Base-by-base conservation (phyloP, 2,329 filamentous ascomycete species). In the Fonsecaea erecta region DNA sequence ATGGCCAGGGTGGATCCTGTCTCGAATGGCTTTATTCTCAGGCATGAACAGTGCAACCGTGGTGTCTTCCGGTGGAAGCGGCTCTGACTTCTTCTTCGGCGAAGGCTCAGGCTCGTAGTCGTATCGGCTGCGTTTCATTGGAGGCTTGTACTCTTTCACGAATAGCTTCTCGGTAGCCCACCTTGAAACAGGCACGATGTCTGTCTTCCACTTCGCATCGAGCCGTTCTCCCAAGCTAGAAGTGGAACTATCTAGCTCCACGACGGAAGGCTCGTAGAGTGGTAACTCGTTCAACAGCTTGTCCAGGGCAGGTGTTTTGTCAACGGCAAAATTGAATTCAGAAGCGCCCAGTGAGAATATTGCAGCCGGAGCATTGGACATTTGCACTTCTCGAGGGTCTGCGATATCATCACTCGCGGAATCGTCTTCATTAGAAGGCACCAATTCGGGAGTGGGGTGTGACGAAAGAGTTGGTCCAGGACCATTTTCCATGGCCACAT, bases 11-110 rank as follows among this genome's bases (percentile, higher is more conserved):
- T 97, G 92, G 4, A 99, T 85, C 16, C 95, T 86, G 74, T 98
- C 94, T 63, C 94, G 87, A 46, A 97, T 93, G 61, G 89, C 85
- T 76, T 94, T 96, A 80, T 96, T 94, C 66, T 96, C 91, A 0
- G 92, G 88, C 68, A 91, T 88, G 78, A 99, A 99, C 0, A 99
- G 81, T 1, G 94, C 93, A 64, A 97, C 92, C 65, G 91, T 86
- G 1, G 84, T 86, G 69, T 90, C 89, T 68, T 90, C 86, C 0
- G 93, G 88, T 1, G 85, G 84, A 8, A 93, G 75, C 48, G 85
- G 83, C 48, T 77, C 63, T 18, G 77, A 72, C 24, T 77, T 75
- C 55, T 82, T 78, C 35, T 88, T 87, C 26, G 86, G 82, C 21
- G 88, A 84, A 11, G 87, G 86, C 59, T 89, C 88, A 71, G 95